Evolutionary conservation across 1,284 basidiomycete species (phyloP).

Genomic region (Singerocomus inundabilis): DNA sequence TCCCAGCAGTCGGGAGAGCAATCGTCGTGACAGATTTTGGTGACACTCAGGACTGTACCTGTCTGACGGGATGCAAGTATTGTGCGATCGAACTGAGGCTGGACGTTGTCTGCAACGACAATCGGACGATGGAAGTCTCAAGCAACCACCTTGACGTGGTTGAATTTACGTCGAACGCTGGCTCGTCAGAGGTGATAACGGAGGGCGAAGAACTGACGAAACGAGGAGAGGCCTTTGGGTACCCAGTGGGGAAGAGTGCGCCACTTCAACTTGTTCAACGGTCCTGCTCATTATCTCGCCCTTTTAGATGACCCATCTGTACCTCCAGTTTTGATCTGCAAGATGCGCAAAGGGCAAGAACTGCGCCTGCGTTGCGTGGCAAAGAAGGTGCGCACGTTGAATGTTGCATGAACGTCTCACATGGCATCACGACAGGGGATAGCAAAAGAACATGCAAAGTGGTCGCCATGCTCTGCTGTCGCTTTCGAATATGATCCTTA

Average conservation of each 20-base stretch:
- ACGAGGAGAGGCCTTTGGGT: constrained; percentile 76
- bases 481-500: constrained; percentile 98
- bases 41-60: constrained; percentile 75
- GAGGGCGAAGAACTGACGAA: constrained; percentile 71
- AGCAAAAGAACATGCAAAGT: constrained; percentile 98
- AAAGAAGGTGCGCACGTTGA: constrained; percentile 67
- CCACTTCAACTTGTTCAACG: constrained; percentile 2
- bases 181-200: constrained; percentile 36
- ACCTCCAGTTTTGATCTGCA: constrained; percentile 82
- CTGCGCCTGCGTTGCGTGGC: constrained; percentile 86
- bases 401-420: constrained; percentile 3
- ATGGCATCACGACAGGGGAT: constrained; percentile 64
- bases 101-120: constrained; percentile 69
- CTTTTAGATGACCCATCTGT: constrained; percentile 55
- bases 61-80: constrained; percentile 72
- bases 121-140: constrained; percentile 77
- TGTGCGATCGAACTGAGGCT: constrained; percentile 79
- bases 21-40: constrained; percentile 11
- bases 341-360: constrained; percentile 93
- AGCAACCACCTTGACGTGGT: constrained; percentile 73
- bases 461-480: constrained; percentile 95
- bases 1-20: not conserved
- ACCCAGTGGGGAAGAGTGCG: constrained; percentile 82
- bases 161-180: constrained; percentile 39
- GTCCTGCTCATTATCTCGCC: constrained; percentile 2